Percentiles rank a stretch among this genome's conserved stretches.
Evolutionary conservation across 2,329 filamentous ascomycete species (phyloP).

Genomic region (Diplodia intermedia): DNA sequence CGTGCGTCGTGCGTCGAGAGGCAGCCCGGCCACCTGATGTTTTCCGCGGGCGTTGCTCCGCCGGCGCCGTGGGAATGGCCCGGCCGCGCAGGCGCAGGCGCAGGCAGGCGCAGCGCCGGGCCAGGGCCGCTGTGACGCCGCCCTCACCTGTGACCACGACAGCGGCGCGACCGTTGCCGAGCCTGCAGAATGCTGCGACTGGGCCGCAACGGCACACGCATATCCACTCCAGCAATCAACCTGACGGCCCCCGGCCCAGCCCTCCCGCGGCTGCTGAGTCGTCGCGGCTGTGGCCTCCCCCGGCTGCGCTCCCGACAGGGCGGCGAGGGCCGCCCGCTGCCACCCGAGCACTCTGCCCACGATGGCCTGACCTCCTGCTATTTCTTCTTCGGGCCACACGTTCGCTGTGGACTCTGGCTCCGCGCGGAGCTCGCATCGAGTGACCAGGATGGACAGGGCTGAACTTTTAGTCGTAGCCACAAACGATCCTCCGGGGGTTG

Average conservation of each 20-base stretch:
- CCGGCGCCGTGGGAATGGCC: neutral
- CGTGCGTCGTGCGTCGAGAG: no score
- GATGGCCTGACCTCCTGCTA: conserved; percentile 30
- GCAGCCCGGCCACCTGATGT: neutral
- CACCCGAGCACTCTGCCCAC: conserved; percentile 24
- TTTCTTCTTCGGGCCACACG: conserved; percentile 10
- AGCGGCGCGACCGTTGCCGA: conserved; percentile 17
- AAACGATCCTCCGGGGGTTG: neutral
- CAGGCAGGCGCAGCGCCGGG: conserved; percentile 4
- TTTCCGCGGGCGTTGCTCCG: conserved; percentile 2
- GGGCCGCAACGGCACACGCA: conserved; percentile 10
- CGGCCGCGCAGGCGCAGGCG: neutral
- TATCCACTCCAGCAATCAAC: conserved; percentile 14
- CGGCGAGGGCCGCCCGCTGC: conserved; percentile 27
- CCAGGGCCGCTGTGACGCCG: neutral
- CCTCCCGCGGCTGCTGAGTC: conserved; percentile 3
- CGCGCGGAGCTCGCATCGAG: conserved; percentile 15
- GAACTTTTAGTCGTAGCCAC: conserved; percentile 2
- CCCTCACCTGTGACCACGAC: conserved; percentile 5
- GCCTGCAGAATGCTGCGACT: neutral
- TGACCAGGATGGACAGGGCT: conserved; percentile 16
- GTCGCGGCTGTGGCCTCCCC: conserved; percentile 17
- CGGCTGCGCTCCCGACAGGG: conserved; percentile 19
- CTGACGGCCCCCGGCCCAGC: conserved; percentile 10
- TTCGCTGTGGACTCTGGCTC: neutral